Evolutionary conservation across 345 rosid genomes (phyloP).

Genomic region (Camelina laxa): DNA sequence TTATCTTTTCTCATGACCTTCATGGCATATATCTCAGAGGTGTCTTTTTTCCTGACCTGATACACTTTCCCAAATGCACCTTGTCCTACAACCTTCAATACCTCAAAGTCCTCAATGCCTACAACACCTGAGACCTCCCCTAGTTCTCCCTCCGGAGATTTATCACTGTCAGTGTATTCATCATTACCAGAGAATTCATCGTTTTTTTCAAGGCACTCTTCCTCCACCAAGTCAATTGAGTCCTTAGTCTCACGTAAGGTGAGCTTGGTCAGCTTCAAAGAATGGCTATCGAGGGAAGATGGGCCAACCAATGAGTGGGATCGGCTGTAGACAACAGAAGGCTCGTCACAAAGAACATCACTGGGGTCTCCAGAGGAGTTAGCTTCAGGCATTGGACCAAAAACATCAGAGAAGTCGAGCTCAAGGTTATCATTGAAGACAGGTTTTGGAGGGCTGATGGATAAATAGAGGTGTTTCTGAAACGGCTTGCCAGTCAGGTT

Average conservation of each 20-base stretch:
- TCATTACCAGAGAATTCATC: constrained; percentile 48
- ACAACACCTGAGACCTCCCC: constrained; percentile 43
- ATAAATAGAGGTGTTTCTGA: constrained; percentile 25
- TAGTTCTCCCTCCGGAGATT: constrained; percentile 32
- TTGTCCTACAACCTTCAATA: constrained; percentile 85
- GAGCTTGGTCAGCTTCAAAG: constrained; percentile 69
- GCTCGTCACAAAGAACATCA: constrained; percentile 52
- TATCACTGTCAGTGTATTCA: constrained; percentile 43
- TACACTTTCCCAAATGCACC: constrained; percentile 97
- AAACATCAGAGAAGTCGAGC: constrained; percentile 39
- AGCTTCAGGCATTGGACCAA: constrained; percentile 30
- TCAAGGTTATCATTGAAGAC: constrained; percentile 20
- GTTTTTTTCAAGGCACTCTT: constrained; percentile 43
- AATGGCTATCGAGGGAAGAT: constrained; percentile 57
- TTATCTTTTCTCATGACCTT: constrained; percentile 97
- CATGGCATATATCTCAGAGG: constrained; percentile 92
- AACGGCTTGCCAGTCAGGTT: constrained; percentile 30
- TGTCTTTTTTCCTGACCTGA: constrained; percentile 85
- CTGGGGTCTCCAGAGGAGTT: constrained; percentile 6
- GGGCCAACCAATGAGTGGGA: constrained; percentile 90
- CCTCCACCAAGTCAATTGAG: constrained; percentile 52
- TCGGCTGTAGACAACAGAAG: constrained; percentile 64
- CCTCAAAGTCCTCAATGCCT: constrained; percentile 87
- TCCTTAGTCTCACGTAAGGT: constrained; percentile 55
- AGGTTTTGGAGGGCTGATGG: constrained; percentile 17